Percentiles rank a stretch among this genome's conserved stretches.
These are phyloP conservation scores for Phytophthora macrochlamydospora DNA, from an alignment of 352 stramenopile genomes.

Conservation along the genomic window DNA sequence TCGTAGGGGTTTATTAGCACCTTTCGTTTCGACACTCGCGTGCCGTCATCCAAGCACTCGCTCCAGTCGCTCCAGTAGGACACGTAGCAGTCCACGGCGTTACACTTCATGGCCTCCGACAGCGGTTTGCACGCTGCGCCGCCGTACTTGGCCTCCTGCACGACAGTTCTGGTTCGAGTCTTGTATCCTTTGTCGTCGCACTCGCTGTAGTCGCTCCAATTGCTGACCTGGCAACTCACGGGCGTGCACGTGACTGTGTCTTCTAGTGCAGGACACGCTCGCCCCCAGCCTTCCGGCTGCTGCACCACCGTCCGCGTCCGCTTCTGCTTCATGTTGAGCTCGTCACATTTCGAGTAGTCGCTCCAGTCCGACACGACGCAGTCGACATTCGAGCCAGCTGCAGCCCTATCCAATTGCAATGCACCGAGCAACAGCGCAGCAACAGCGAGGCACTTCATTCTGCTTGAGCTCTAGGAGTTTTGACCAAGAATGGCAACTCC, in stretches of 20 bases:
- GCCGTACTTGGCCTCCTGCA: conserved; percentile 22
- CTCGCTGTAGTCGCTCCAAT: conserved; percentile 28
- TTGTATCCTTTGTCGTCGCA: conserved; percentile 37
- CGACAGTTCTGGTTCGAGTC: conserved; percentile 27
- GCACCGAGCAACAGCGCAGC: conserved; percentile 1
- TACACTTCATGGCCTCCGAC: conserved; percentile 31
- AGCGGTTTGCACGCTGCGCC: conserved; percentile 26
- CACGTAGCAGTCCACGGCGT: conserved; percentile 37
- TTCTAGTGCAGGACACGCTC: conserved; percentile 25
- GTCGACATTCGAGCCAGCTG: conserved; percentile 13
- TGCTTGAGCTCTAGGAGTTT: background rate
- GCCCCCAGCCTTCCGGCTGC: conserved; percentile 19
- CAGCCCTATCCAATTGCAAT: background rate
- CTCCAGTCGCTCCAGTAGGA: conserved; percentile 39
- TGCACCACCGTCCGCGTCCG: conserved; percentile 28
- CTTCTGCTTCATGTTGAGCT: conserved; percentile 30
- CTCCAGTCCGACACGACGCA: conserved; percentile 34
- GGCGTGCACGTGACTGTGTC: conserved; percentile 29
- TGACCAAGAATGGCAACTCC: background rate
- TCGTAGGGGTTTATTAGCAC: conserved; percentile 41
- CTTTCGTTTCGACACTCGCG: conserved; percentile 37
- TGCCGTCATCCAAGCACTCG: conserved; percentile 24
- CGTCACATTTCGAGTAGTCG: conserved; percentile 26
- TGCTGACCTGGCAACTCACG: conserved; percentile 29
- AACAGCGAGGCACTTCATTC: conserved; percentile 9